Evolutionary conservation across 768 basidiomycete species (phyloP), one percentile per base, ranked within the genome.

Genomic region (Boletus barrowsii): DNA sequence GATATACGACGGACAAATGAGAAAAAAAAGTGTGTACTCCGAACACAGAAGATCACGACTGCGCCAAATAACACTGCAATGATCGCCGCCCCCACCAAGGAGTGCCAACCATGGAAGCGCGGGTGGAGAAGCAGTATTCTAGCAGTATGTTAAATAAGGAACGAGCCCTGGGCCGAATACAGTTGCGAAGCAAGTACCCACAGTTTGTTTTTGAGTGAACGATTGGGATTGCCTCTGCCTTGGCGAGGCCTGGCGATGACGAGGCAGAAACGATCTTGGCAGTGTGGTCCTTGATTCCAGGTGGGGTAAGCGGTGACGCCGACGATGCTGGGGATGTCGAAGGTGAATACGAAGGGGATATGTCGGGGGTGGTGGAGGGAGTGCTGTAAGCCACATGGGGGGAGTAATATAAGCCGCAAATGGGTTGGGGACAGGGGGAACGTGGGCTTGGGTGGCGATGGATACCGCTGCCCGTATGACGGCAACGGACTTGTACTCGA

Each of bases 61-160:
- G 91, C 88, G 29, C 88, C 88, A 57, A 89, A 91, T 60, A 90
- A 82, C 8, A 88, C 77, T 33, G 79, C 76, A 37, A 83, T 69
- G 9, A 88, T 62, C 20, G 78, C 73, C 18, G 5, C 86, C 88
- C n/a, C 75, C 76, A n/a, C 75, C 71, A 22, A 88, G 69, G 17
- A 84, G 73, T 49, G 81, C 81, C 49, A 91, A 76, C 42, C 84
- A 78, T 36, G 89, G 86, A 63, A 88, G 88, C 56, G 84, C 82
- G 1, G 87, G 87, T 2, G 86, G 85, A 37, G 83, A 86, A 54
- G 77, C 76, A 30, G 82, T 80, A 20, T 82, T 87, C 88, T 89
- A 32, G 24, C 24, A 24, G 24, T 24, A 24, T 24, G 24, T 24
- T 84, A 48, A 54, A 26, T 15, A 36, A 15, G 37, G 1, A 35